Percentiles rank a stretch among this genome's conserved stretches.
phyloP scores from a whole-genome alignment of 768 basidiomycete genomes.

The Tephrocybe sp. region DNA sequence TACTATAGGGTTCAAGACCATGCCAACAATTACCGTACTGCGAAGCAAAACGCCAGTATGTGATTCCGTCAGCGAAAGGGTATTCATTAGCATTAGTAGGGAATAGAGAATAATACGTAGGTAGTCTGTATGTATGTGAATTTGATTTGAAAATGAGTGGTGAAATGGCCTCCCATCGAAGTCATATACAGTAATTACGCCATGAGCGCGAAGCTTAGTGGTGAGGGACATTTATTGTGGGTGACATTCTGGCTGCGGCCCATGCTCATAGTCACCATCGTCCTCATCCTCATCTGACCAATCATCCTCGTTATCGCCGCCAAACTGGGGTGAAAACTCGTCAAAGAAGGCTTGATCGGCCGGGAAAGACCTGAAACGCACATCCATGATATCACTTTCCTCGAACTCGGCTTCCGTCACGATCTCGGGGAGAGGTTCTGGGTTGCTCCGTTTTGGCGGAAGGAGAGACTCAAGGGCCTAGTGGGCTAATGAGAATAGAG shows the following conservation, averaged over 20 bases:
- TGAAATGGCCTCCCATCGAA: too few relatives aligned
- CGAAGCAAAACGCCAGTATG: too few relatives aligned
- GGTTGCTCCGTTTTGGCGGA: slow-evolving; percentile 74
- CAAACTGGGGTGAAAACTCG: slow-evolving; percentile 71
- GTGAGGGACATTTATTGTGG: slow-evolving; percentile 42
- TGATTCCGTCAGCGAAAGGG: too few relatives aligned
- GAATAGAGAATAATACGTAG: too few relatives aligned
- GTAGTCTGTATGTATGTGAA: too few relatives aligned
- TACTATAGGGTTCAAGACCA: too few relatives aligned
- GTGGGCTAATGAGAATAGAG: not conserved
- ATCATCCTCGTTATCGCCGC: slow-evolving; percentile 65
- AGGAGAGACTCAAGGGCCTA: slow-evolving; percentile 67
- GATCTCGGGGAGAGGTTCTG: slow-evolving; percentile 69
- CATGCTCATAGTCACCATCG: slow-evolving; percentile 38
- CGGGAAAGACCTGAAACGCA: slow-evolving; percentile 79
- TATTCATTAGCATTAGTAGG: slow-evolving; percentile 18
- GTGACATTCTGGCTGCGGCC: slow-evolving; percentile 54
- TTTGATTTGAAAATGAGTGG: not conserved
- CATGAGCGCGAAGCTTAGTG: not conserved
- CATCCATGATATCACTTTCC: slow-evolving; percentile 77
- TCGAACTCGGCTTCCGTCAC: slow-evolving; percentile 74
- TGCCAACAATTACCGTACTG: too few relatives aligned
- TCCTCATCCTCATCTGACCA: slow-evolving; percentile 75
- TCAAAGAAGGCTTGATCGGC: slow-evolving; percentile 79
- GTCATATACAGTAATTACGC: too few relatives aligned